A percentile compares a stretch with the other conserved stretches of the same genome.
Evolutionary conservation across 768 basidiomycete species (phyloP).

Genomic region (Mycena galopus): DNA sequence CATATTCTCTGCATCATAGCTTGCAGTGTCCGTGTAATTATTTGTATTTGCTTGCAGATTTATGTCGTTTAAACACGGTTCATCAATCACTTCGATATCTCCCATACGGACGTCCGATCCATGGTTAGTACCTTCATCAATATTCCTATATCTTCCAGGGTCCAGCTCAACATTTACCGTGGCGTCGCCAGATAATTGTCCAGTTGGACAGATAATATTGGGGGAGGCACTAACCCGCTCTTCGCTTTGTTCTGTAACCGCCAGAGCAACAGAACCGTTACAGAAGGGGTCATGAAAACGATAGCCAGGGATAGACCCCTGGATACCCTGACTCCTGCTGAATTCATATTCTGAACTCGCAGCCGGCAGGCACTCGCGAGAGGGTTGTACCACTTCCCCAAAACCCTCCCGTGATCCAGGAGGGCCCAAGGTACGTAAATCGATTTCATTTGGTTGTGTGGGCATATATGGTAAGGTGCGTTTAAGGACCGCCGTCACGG

Average conservation of each 20-base stretch:
- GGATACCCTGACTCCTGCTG: too few species aligned
- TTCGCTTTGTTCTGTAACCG: conserved; percentile 13
- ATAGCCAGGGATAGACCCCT: neutral
- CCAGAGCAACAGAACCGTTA: too few species aligned
- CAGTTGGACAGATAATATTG: neutral
- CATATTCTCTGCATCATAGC: too few species aligned
- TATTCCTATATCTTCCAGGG: neutral
- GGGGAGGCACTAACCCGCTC: conserved; percentile 15
- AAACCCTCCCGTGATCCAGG: too few species aligned
- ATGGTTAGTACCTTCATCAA: neutral
- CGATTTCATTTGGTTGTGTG: too few species aligned
- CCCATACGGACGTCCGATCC: neutral
- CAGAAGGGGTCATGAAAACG: conserved; percentile 5
- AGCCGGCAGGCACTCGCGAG: too few species aligned
- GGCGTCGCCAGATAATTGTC: neutral
- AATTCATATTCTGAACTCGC: too few species aligned
- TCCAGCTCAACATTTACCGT: conserved; percentile 1
- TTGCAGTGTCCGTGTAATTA: too few species aligned
- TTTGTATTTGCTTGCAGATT: neutral
- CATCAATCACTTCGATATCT: neutral
- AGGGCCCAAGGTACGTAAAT: too few species aligned
- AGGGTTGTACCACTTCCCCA: too few species aligned
- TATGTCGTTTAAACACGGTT: neutral
- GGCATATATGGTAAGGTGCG: too few species aligned
- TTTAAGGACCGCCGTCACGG: too few species aligned